phyloP scores from a whole-genome alignment of 192 early-diverging fungal species.

The Coemansia sp. region DNA sequence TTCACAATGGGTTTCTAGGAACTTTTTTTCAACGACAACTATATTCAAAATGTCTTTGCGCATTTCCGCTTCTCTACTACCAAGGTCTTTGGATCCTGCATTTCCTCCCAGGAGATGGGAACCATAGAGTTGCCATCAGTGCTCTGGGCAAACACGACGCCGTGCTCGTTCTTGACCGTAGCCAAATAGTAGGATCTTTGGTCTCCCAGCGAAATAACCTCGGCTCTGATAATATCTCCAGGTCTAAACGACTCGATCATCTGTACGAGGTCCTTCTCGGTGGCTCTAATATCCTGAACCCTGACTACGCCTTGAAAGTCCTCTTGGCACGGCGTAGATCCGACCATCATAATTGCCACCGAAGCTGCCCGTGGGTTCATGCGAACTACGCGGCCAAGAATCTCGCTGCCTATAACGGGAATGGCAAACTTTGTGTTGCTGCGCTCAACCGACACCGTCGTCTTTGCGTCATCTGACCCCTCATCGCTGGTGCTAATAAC shows the following conservation, averaged over 20 bases:
- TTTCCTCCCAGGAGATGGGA: conserved; percentile 97
- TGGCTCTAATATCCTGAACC: conserved; percentile 91
- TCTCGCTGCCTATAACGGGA: conserved; percentile 73
- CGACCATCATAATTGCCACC: conserved; percentile 91
- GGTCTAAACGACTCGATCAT: conserved; percentile 90
- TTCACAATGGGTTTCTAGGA: background rate
- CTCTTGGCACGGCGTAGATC: conserved; percentile 71
- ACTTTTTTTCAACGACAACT: background rate
- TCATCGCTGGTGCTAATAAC: conserved; percentile 3
- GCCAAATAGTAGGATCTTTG: conserved; percentile 86
- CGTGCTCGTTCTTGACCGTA: conserved; percentile 90
- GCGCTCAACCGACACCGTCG: conserved; percentile 58
- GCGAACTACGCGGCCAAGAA: conserved; percentile 86
- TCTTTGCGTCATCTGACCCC: conserved; percentile 19
- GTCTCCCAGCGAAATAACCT: conserved; percentile 92
- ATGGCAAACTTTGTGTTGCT: conserved; percentile 68
- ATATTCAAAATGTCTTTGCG: conserved; percentile 71
- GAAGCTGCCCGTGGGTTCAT: conserved; percentile 86
- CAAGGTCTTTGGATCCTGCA: conserved; percentile 93
- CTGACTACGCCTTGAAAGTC: conserved; percentile 90
- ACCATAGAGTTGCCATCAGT: conserved; percentile 81
- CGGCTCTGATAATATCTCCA: conserved; percentile 87
- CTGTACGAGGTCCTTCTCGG: conserved; percentile 92
- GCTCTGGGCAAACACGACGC: conserved; percentile 92
- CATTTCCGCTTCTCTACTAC: conserved; percentile 89